Evolutionary conservation across 257 asterid genomes (phyloP), one percentile per base, ranked within the genome.

Genomic region (Salvia miltiorrhiza): DNA sequence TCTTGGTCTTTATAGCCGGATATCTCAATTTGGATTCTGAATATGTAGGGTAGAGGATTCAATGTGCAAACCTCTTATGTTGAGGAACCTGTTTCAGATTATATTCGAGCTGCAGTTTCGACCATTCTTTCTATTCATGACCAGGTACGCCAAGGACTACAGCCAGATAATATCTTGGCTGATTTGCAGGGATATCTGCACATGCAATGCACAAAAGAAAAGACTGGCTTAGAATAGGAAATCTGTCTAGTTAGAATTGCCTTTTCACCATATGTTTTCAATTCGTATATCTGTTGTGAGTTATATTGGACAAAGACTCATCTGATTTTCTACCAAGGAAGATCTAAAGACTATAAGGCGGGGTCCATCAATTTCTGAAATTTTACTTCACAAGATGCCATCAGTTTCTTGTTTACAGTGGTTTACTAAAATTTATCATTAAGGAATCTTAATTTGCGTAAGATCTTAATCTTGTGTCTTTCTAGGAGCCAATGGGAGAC

Each of bases 1-100:
- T 37, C 39, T 35, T 55, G 50, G 37, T 16, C 35, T 78, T 8
- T 71, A 14, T 49, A 20, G 17, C 47, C 0, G 49, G 49, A 60
- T 9, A 11, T 26, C 68, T 55, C 32, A 71, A 12, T 43, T 21
- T 62, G 26, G 32, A 13, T 70, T 32, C 63, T 53, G 26, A 39
- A 67, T 53, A 63, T 86, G 69, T 70, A 93, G 99, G 99, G 99
- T 24, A 83, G 99, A 72, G 99, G 96, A 81, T 93, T 77, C 80
- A 82, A 75, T 70, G 99, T 93, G 77, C 84, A 93, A 73, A 75
- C 81, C 49, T 84, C 63, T 76, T 90, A 93, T 73, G 84, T 78
- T 63, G 96, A 93, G 85, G 92, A 89, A 68, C 91, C 99, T 47
- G 96, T 80, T 73, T 77, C 96, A 56, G 95, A 90, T 87, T 93